Evolutionary conservation across 805 yeast genomes (phyloP).

Genomic region (Suhomyces canberraensis): DNA sequence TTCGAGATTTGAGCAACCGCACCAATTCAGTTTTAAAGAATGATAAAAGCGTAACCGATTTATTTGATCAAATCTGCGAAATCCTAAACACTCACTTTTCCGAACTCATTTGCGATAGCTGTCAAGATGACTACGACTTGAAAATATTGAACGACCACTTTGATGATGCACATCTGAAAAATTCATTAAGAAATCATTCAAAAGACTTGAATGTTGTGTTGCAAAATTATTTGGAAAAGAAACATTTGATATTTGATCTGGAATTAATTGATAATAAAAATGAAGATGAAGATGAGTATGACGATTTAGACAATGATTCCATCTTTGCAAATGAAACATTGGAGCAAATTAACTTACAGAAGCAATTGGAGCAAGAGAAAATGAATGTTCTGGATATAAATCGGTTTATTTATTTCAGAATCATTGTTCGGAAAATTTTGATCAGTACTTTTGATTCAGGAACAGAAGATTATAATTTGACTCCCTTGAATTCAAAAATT

Average conservation of each 20-base stretch:
- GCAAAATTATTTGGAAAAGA: slow-evolving; percentile 4
- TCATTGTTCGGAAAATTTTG: slow-evolving; percentile 22
- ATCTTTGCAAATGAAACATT: slow-evolving; percentile 3
- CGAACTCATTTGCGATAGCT: slow-evolving; percentile 12
- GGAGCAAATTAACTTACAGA: not conserved
- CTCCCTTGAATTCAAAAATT: slow-evolving; percentile 22
- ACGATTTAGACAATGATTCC: not conserved
- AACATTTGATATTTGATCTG: slow-evolving; percentile 19
- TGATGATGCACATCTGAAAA: not conserved
- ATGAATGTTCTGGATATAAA: not conserved
- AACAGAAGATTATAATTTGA: slow-evolving; percentile 4
- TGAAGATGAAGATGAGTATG: not conserved
- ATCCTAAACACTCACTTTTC: slow-evolving; percentile 22
- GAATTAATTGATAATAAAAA: not conserved
- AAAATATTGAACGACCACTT: slow-evolving; percentile 2
- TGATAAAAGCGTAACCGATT: slow-evolving; percentile 10
- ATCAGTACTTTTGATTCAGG: slow-evolving; percentile 11
- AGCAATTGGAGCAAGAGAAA: not conserved
- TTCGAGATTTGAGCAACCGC: slow-evolving; percentile 22
- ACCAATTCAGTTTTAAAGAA: slow-evolving; percentile 9
- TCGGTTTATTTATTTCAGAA: slow-evolving; percentile 19
- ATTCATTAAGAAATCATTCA: not conserved
- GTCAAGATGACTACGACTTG: slow-evolving; percentile 1
- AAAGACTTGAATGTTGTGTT: not conserved
- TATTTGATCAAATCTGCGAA: slow-evolving; percentile 22